phyloP scores from a whole-genome alignment of 75 land plant species.

The Cunninghamia lanceolata region DNA sequence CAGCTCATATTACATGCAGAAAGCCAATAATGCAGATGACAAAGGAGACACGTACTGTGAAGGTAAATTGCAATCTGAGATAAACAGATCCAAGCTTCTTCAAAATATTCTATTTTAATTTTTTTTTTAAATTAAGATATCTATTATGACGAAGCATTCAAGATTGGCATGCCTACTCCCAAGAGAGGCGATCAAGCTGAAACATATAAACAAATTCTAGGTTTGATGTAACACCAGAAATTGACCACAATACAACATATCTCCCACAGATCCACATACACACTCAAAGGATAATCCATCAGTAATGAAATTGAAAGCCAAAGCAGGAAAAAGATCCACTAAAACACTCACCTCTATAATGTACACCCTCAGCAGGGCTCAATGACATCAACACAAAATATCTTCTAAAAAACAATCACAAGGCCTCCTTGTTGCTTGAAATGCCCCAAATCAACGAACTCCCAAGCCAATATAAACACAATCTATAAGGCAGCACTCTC shows the following conservation, averaged over 20 bases:
- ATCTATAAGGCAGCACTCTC: neutral
- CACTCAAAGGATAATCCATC: neutral
- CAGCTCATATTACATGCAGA: neutral
- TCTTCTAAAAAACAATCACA: neutral
- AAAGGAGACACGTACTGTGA: neutral
- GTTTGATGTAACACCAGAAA: neutral
- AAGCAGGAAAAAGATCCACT: neutral
- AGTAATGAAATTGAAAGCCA: neutral
- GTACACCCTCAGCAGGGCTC: neutral
- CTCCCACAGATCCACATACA: neutral
- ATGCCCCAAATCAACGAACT: neutral
- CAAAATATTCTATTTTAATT: neutral
- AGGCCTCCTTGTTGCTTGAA: neutral
- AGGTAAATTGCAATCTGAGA: neutral
- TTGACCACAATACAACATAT: neutral
- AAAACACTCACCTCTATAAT: neutral
- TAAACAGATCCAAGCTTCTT: neutral
- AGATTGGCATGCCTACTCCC: neutral
- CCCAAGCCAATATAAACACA: neutral
- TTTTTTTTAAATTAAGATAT: neutral
- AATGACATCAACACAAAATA: neutral
- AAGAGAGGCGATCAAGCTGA: neutral
- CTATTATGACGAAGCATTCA: neutral
- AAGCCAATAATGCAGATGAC: neutral
- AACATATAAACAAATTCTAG: neutral